Evolutionary conservation across 495 filamentous ascomycete species (phyloP).

Genomic region (Penicillium subrubescens): DNA sequence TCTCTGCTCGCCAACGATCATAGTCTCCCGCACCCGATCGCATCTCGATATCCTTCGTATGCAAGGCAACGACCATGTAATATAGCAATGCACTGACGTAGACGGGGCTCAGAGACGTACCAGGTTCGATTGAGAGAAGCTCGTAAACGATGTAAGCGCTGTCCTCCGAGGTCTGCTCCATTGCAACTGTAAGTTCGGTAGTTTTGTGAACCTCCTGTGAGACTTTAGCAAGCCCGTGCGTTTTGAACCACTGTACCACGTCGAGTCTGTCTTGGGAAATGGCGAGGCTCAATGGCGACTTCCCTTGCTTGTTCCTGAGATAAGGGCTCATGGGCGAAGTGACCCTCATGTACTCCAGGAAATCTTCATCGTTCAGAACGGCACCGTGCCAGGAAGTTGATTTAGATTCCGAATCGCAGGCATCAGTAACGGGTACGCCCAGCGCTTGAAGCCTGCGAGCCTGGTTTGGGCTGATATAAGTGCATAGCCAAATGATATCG

Average conservation of each 20-base stretch:
- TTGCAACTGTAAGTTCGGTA: neutral
- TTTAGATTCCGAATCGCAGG: neutral
- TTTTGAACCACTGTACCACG: neutral
- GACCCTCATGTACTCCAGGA: constrained; percentile 10
- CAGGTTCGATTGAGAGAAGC: neutral
- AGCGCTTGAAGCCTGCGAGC: neutral
- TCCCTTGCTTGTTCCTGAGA: neutral
- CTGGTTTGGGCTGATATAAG: neutral
- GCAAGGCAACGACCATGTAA: neutral
- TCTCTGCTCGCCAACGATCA: neutral
- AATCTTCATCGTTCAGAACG: constrained; percentile 7
- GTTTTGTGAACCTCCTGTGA: too few relatives aligned
- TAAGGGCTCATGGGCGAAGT: neutral
- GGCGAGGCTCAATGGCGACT: neutral
- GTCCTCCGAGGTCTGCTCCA: neutral
- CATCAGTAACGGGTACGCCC: neutral
- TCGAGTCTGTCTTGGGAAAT: neutral
- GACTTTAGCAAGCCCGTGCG: neutral
- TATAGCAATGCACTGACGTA: neutral
- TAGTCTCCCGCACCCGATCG: neutral
- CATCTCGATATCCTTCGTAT: neutral
- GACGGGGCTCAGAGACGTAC: neutral
- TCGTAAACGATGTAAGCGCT: neutral
- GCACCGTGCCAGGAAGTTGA: constrained; percentile 16
- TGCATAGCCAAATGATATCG: neutral